Evolutionary conservation across 2,329 filamentous ascomycete genomes (phyloP).

Genomic region (Claviceps purpurea): DNA sequence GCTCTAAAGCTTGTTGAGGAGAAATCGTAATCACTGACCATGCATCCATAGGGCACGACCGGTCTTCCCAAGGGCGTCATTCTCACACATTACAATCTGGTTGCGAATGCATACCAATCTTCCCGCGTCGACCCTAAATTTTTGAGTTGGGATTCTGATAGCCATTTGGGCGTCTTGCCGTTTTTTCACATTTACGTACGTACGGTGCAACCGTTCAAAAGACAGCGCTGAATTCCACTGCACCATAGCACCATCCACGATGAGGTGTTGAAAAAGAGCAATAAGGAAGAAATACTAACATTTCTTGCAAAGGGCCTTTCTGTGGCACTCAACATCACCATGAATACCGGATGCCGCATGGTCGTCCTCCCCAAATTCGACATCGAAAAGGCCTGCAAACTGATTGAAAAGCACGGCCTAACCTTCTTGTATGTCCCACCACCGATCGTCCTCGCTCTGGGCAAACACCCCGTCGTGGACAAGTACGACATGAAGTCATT

Average conservation of each 20-base stretch:
- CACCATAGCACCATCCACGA: not conserved
- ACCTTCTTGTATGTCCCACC: conserved; percentile 76
- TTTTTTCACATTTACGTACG: conserved; percentile 85
- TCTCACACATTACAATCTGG: conserved; percentile 70
- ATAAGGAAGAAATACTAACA: not conserved
- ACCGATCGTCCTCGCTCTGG: conserved; percentile 66
- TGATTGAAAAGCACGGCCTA: conserved; percentile 61
- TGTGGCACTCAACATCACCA: conserved; percentile 17
- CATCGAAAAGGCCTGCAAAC: conserved; percentile 60
- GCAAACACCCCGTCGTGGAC: conserved; percentile 63
- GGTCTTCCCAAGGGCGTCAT: conserved; percentile 86
- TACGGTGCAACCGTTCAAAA: not conserved
- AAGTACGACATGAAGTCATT: conserved; percentile 71
- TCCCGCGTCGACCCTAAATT: conserved; percentile 38
- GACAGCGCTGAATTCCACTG: too few species aligned
- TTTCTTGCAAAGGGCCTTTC: conserved; percentile 16
- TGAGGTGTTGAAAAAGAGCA: not conserved
- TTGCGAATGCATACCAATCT: conserved; percentile 55
- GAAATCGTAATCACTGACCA: not conserved
- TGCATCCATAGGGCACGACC: conserved; percentile 52
- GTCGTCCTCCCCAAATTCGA: conserved; percentile 67
- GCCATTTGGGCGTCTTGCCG: conserved; percentile 64
- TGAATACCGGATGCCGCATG: conserved; percentile 52
- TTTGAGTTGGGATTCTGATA: conserved; percentile 51
- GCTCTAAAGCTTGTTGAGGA: not conserved